Percentiles rank a stretch among this genome's conserved stretches.
phyloP scores from a whole-genome alignment of 2,329 filamentous ascomycete genomes.

The Colletotrichum abscissum region DNA sequence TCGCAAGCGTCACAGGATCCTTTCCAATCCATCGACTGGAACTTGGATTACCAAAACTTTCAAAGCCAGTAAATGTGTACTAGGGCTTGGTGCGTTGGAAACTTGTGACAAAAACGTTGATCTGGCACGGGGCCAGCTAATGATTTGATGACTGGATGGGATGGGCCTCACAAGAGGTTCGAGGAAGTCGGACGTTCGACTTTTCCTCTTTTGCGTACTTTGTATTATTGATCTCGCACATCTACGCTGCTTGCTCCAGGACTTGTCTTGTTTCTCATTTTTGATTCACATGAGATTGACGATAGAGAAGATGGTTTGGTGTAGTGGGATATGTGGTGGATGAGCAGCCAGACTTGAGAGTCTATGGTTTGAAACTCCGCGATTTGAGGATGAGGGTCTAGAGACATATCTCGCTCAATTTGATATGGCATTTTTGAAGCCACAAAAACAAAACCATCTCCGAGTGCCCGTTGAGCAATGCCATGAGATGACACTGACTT shows the following conservation, averaged over 20 bases:
- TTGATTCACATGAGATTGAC: conserved; percentile 28
- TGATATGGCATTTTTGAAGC: conserved; percentile 29
- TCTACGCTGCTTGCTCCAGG: conserved; percentile 26
- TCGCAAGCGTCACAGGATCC: conserved; percentile 66
- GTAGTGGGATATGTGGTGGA: conserved; percentile 4
- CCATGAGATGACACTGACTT: background rate
- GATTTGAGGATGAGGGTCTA: conserved; percentile 18
- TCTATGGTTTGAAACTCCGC: background rate
- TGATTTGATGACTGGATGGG: conserved; percentile 33
- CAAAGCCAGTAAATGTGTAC: conserved; percentile 41
- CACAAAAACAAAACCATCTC: background rate
- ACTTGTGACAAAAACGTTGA: conserved; percentile 5
- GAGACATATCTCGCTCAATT: conserved; percentile 32
- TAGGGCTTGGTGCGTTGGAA: background rate
- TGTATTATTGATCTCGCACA: conserved; percentile 28
- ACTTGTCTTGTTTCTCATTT: conserved; percentile 25
- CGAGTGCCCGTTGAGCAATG: conserved; percentile 22
- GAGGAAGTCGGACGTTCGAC: conserved; percentile 13
- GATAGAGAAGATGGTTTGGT: conserved; percentile 13
- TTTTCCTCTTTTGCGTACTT: conserved; percentile 10
- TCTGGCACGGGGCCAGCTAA: conserved; percentile 20
- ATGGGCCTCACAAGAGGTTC: conserved; percentile 16
- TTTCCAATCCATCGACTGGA: conserved; percentile 56
- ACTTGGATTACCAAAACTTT: conserved; percentile 47
- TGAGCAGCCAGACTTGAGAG: background rate